These are phyloP conservation scores for Pseudogymnoascus sp. DNA, from an alignment of 2,329 filamentous ascomycete genomes.

Conservation along the genomic window DNA sequence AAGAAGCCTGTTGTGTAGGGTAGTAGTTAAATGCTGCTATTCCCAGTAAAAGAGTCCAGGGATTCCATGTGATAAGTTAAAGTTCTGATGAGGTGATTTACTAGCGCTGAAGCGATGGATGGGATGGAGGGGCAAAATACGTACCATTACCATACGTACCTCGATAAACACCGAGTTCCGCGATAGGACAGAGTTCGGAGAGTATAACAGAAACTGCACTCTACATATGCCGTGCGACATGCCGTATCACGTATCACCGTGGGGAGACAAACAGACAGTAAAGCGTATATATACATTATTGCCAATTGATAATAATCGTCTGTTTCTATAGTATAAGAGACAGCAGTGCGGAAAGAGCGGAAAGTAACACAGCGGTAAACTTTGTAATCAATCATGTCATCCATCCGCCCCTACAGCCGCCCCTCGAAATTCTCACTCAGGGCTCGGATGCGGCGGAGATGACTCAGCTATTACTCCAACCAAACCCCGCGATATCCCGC, in stretches of 20 bases:
- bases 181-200: not conserved
- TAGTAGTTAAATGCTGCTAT: not conserved
- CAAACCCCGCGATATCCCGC: not conserved
- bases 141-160: not conserved
- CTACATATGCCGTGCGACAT: not conserved
- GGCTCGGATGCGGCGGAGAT: not conserved
- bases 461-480: constrained; percentile 1
- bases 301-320: not conserved
- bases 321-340: not conserved
- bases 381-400: not conserved
- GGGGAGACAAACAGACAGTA: not conserved
- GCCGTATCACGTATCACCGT: not conserved
- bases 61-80: constrained; percentile 7
- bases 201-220: not conserved
- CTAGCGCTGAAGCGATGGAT: not conserved
- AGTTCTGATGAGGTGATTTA: constrained; percentile 4
- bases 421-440: constrained; percentile 1
- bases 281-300: not conserved
- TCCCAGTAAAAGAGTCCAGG: not conserved
- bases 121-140: constrained; percentile 3
- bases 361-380: not conserved
- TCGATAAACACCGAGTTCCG: constrained; percentile 5
- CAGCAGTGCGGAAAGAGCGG: too few relatives aligned
- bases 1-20: not conserved
- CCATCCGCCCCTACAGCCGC: not conserved